phyloP scores from a whole-genome alignment of 441 rosid genomes.

The Eutrema salsugineum region DNA sequence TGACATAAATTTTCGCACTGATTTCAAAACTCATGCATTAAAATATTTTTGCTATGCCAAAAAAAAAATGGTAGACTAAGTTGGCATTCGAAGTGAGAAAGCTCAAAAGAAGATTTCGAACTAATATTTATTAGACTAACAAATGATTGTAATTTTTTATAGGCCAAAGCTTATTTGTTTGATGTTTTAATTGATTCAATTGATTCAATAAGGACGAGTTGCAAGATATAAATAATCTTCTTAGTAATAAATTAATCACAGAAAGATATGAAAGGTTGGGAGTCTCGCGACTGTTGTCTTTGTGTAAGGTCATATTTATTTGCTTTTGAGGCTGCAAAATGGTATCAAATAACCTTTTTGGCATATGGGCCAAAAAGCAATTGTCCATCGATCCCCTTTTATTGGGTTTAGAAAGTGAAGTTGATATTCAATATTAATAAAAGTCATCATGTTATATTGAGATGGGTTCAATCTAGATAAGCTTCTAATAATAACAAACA shows the following conservation, averaged over 20 bases:
- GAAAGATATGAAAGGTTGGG: conserved; percentile 1
- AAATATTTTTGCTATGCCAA: neutral
- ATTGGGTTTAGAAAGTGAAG: conserved; percentile 13
- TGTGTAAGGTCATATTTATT: conserved; percentile 21
- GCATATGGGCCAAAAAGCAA: conserved; percentile 22
- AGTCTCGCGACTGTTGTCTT: conserved; percentile 16
- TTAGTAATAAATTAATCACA: neutral
- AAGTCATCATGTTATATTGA: conserved; percentile 20
- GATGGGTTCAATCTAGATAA: conserved; percentile 30
- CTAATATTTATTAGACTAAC: neutral
- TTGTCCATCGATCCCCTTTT: conserved; percentile 21
- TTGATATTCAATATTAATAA: neutral
- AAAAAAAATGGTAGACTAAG: neutral
- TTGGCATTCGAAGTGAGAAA: neutral
- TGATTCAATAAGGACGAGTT: neutral
- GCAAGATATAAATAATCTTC: neutral
- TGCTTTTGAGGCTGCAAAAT: conserved; percentile 10
- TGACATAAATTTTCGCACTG: too few species aligned
- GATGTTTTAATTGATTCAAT: neutral
- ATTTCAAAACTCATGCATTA: neutral
- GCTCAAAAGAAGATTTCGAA: neutral
- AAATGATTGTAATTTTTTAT: conserved; percentile 1
- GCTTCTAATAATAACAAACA: conserved; percentile 18
- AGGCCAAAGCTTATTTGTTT: neutral
- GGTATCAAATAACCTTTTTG: conserved; percentile 12